A percentile compares a stretch with the other conserved stretches of the same genome.
Conservation (phyloP, 495 filamentous ascomycete genomes). For the Neurospora terricola region DNA sequence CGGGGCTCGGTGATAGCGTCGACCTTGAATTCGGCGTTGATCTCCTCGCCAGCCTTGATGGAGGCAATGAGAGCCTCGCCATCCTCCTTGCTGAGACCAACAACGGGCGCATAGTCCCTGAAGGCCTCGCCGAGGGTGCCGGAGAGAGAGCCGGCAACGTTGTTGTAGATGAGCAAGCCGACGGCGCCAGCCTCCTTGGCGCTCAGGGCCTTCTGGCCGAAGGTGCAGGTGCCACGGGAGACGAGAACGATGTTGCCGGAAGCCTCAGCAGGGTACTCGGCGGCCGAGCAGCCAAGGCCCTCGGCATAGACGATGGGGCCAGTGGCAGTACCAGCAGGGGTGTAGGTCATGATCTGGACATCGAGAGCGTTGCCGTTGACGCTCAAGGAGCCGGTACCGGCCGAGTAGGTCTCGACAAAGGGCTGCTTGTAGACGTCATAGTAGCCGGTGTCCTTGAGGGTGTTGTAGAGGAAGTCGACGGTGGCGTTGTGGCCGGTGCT, state of each 20-base stretch:
- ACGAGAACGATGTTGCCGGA: conserved; percentile 52
- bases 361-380: conserved; percentile 20
- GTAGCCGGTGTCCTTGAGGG: conserved; percentile 39
- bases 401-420: conserved; percentile 34
- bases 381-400: conserved; percentile 24
- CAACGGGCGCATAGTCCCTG: conserved; percentile 40
- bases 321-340: conserved; percentile 34
- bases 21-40: conserved; percentile 12
- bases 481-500: conserved; percentile 52
- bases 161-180: conserved; percentile 58
- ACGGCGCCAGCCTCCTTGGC: conserved; percentile 51
- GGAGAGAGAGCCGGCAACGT: conserved; percentile 39
- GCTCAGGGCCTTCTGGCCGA: conserved; percentile 47
- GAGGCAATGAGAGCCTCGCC: conserved; percentile 37
- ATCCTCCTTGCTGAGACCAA: conserved; percentile 42
- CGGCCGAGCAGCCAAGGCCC: conserved; percentile 45
- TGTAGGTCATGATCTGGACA: conserved; percentile 28
- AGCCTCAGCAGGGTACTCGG: conserved; percentile 46
- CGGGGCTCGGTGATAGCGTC: conserved; percentile 36
- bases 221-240: conserved; percentile 51
- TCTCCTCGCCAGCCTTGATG: conserved; percentile 25
- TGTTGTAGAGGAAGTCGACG: conserved; percentile 49
- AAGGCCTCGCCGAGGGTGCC: conserved; percentile 46
- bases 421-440: conserved; percentile 52
- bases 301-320: conserved; percentile 35